Evolutionary conservation across 2,329 filamentous ascomycete species (phyloP).

Genomic region (Scopulariopsis brevicaulis): DNA sequence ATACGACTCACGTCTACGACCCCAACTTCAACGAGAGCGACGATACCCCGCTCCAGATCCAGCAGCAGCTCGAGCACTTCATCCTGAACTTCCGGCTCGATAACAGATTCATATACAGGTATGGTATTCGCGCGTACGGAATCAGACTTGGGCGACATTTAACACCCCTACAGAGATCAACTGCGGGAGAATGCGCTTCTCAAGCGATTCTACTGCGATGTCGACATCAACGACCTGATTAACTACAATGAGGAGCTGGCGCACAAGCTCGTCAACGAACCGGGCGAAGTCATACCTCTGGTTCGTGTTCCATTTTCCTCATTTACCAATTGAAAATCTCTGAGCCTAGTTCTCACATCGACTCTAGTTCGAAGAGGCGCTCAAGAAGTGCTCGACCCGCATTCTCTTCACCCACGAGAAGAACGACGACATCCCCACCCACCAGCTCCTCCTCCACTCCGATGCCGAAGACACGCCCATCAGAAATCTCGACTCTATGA

Average conservation of each 20-base stretch:
- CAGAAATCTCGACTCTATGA: slow-evolving; percentile 82
- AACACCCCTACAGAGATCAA: slow-evolving; percentile 58
- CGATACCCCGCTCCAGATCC: slow-evolving; percentile 61
- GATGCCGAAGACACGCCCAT: slow-evolving; percentile 86
- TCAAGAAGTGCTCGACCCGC: slow-evolving; percentile 83
- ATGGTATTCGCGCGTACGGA: slow-evolving; percentile 10
- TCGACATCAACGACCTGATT: slow-evolving; percentile 92
- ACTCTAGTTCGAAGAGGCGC: slow-evolving; percentile 72
- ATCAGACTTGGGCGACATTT: background rate
- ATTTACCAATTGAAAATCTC: background rate
- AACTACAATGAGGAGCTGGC: slow-evolving; percentile 94
- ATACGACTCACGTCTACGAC: slow-evolving; percentile 71
- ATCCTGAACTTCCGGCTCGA: slow-evolving; percentile 89
- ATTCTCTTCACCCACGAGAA: slow-evolving; percentile 74
- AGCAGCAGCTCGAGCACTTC: slow-evolving; percentile 76
- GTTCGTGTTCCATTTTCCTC: slow-evolving; percentile 32
- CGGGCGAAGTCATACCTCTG: slow-evolving; percentile 82
- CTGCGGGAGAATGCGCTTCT: slow-evolving; percentile 88
- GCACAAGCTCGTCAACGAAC: slow-evolving; percentile 78
- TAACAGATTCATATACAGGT: slow-evolving; percentile 93
- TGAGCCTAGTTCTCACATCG: background rate
- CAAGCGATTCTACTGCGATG: slow-evolving; percentile 90
- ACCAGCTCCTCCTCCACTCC: slow-evolving; percentile 92
- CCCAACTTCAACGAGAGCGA: slow-evolving; percentile 51
- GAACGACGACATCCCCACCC: slow-evolving; percentile 64